Conservation (phyloP, 371 early-diverging fungal species). For the Mucor plumbeus region DNA sequence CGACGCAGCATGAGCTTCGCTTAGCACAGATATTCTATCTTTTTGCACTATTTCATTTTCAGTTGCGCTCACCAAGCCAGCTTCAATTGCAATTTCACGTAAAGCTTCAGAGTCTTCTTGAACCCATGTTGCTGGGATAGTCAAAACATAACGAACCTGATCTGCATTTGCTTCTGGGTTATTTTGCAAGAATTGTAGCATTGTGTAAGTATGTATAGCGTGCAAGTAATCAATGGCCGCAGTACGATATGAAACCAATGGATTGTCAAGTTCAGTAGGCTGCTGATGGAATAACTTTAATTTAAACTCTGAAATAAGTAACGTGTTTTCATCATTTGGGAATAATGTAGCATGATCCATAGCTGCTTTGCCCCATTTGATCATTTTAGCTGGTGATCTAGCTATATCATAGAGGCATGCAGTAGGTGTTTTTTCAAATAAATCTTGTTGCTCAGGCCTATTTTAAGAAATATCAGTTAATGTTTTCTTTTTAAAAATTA, state of each 20-base stretch:
- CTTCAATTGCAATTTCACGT: constrained; percentile 45
- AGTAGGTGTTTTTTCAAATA: constrained; percentile 15
- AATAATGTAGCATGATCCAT: background rate
- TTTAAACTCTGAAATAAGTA: constrained; percentile 5
- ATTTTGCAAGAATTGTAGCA: background rate
- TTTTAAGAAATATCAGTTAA: too few species aligned
- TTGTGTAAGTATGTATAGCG: constrained; percentile 10
- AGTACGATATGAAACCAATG: background rate
- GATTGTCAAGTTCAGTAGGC: background rate
- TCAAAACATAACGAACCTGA: constrained; percentile 24
- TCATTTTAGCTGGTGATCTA: background rate
- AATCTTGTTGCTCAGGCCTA: constrained; percentile 13
- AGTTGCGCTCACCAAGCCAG: constrained; percentile 38
- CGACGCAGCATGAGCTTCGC: constrained; percentile 50
- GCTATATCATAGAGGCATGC: constrained; percentile 14
- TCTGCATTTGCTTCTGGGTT: background rate
- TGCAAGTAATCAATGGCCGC: constrained; percentile 18
- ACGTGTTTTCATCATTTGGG: background rate
- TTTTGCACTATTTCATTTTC: constrained; percentile 26
- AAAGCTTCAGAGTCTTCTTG: constrained; percentile 43
- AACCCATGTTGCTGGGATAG: constrained; percentile 53
- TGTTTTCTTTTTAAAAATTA: too few species aligned
- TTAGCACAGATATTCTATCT: constrained; percentile 41
- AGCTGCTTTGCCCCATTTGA: constrained; percentile 19
- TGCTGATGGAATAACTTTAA: background rate